phyloP scores from a whole-genome alignment of 495 filamentous ascomycete species.

The Penicillium paxilli region DNA sequence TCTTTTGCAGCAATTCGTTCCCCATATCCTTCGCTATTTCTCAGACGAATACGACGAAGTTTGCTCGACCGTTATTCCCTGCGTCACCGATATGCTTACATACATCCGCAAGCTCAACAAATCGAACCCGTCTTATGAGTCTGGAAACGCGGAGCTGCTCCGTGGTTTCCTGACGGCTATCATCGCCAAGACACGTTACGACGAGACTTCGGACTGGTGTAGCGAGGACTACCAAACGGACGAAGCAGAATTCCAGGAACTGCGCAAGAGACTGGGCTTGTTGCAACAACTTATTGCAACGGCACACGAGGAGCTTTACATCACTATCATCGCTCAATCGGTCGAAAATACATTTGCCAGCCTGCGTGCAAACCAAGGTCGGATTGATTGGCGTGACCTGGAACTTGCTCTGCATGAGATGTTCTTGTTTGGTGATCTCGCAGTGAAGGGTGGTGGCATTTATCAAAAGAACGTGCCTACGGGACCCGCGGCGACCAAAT shows the following conservation, averaged over 20 bases:
- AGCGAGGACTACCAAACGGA: slow-evolving; percentile 93
- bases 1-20: slow-evolving; percentile 77
- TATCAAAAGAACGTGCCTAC: slow-evolving; percentile 79
- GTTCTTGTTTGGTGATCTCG: slow-evolving; percentile 92
- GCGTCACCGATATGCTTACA: slow-evolving; percentile 83
- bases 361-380: slow-evolving; percentile 64
- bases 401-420: slow-evolving; percentile 97
- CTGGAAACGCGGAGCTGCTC: slow-evolving; percentile 73
- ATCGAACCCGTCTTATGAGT: slow-evolving; percentile 55
- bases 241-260: slow-evolving; percentile 96
- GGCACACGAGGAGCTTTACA: slow-evolving; percentile 81
- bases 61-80: slow-evolving; percentile 90
- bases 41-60: slow-evolving; percentile 98
- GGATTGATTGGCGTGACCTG: slow-evolving; percentile 91
- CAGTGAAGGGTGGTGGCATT: slow-evolving; percentile 78
- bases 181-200: slow-evolving; percentile 92
- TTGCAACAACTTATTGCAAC: slow-evolving; percentile 87
- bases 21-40: slow-evolving; percentile 86
- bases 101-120: slow-evolving; percentile 80
- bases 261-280: slow-evolving; percentile 82
- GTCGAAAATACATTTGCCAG: slow-evolving; percentile 80
- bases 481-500: slow-evolving; percentile 68
- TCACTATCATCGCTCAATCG: slow-evolving; percentile 79
- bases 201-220: slow-evolving; percentile 92
- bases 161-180: slow-evolving; percentile 87